Evolutionary conservation across 768 basidiomycete genomes (phyloP), one percentile per base, ranked within the genome.

Genomic region (Tremella yokohamensis): DNA sequence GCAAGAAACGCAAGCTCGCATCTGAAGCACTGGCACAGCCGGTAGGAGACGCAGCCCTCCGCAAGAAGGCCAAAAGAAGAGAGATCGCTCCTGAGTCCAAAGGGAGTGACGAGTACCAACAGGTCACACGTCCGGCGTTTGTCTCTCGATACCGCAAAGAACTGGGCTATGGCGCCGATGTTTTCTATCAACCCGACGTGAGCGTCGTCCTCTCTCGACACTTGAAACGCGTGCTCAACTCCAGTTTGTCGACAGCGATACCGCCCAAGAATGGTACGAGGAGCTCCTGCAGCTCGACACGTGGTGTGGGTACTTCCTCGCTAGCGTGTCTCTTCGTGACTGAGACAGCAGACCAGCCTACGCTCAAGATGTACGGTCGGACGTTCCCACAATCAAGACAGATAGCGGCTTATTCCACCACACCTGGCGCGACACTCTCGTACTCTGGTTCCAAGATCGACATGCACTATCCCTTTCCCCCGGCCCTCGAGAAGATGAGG

Each of bases 301-400:
- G 1, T 45, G 42, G 42, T 80, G 79, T 79, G 44, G 48, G 78
- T 50, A 25, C 12, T 25, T 26, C 18, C 16, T 20, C 22, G 44
- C 54, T 49, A 25, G 18, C 18, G 40, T 49, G 15, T 51, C 7
- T 45, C 42, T 19, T 22, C n/a, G 12, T 25, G 26, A 16, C 37
- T 24, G 18, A 40, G 47, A 50, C 15, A 45, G 26, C 49, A 49
- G 79, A 80, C 54, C 78, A 77, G 49, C 80, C 80, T 0, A 75
- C 63, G 9, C 74, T 80, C 19, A 78, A 78, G 54, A 65, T 80
- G 49, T 80, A 80, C 64, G 80, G 80, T 34, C 74, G 76, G 29
- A 61, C 64, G 4, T 72, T 80, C 52, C 65, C 65, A 1, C 79
- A 80, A 63, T 78, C 77, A 12, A 72, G 79, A 1, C 66, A 74